Conservation (phyloP, 164 flowering plant species). For the Litsea cubeba region DNA sequence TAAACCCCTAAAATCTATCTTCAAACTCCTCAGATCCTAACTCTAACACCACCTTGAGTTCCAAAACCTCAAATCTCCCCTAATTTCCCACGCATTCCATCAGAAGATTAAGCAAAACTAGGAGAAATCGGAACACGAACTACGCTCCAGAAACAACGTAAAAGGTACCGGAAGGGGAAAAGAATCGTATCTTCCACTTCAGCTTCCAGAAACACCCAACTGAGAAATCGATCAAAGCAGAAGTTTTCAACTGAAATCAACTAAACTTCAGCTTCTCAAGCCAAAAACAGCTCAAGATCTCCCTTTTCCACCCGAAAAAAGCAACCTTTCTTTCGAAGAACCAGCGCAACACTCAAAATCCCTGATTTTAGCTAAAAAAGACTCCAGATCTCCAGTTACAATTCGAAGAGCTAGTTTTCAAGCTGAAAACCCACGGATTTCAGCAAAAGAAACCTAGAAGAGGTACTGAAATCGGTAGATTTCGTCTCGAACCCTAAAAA, state of each 20-base stretch:
- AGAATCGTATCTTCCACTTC: no score
- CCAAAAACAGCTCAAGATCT: not conserved
- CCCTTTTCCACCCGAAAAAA: not conserved
- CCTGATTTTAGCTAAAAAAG: not conserved
- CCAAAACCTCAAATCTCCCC: not conserved
- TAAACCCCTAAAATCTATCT: not conserved
- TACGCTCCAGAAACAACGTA: no score
- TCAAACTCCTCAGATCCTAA: slow-evolving; percentile 1
- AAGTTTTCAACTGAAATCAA: not conserved
- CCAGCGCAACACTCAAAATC: not conserved
- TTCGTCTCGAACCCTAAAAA: not conserved
- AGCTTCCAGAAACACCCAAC: not conserved
- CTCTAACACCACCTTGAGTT: not conserved
- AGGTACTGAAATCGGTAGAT: not conserved
- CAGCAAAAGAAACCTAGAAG: not conserved
- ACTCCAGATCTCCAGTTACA: not conserved
- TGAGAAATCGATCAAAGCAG: not conserved
- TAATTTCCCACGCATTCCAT: not conserved
- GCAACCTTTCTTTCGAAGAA: not conserved
- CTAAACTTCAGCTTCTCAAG: not conserved
- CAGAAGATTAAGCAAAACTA: not conserved
- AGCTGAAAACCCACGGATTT: not conserved
- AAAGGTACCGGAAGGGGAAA: not conserved
- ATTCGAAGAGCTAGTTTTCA: not conserved
- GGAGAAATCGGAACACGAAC: not conserved